These are phyloP conservation scores for Guadua angustifolia DNA, from an alignment of 176 grass and related monocot species.

Conservation along the genomic window DNA sequence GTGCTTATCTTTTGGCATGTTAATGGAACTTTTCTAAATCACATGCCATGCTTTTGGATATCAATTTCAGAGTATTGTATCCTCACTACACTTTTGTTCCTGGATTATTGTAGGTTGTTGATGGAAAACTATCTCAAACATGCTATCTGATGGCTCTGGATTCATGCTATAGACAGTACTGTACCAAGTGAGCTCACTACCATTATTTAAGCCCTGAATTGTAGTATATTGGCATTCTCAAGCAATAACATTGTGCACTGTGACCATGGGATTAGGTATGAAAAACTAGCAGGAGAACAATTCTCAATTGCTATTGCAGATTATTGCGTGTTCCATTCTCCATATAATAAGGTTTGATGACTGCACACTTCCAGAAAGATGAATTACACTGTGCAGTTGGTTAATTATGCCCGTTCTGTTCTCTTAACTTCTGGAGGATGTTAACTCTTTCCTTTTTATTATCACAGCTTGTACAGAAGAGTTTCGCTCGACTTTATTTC, in stretches of 20 bases:
- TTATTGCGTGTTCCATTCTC: constrained; percentile 98
- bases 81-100: not conserved
- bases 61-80: constrained; percentile 17
- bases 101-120: constrained; percentile 72
- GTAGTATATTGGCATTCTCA: constrained; percentile 9
- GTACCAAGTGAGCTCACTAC: constrained; percentile 67
- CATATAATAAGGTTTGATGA: constrained; percentile 87
- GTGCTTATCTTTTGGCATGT: constrained; percentile 19
- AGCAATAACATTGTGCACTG: constrained; percentile 26
- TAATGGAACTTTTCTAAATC: constrained; percentile 19
- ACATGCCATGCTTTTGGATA: not conserved
- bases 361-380: not conserved
- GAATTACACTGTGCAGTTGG: not conserved
- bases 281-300: constrained; percentile 72
- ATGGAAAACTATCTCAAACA: constrained; percentile 97
- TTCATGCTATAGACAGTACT: constrained; percentile 76
- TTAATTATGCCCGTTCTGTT: constrained; percentile 9
- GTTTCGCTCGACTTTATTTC: constrained; percentile 87
- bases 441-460: constrained; percentile 15
- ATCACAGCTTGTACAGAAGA: constrained; percentile 91
- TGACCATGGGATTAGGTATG: constrained; percentile 61
- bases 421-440: not conserved
- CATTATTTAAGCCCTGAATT: constrained; percentile 24
- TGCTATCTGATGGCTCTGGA: constrained; percentile 94
- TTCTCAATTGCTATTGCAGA: constrained; percentile 85